Base-by-base conservation (phyloP, 768 basidiomycete species). In the Neoboletus magnificus region DNA sequence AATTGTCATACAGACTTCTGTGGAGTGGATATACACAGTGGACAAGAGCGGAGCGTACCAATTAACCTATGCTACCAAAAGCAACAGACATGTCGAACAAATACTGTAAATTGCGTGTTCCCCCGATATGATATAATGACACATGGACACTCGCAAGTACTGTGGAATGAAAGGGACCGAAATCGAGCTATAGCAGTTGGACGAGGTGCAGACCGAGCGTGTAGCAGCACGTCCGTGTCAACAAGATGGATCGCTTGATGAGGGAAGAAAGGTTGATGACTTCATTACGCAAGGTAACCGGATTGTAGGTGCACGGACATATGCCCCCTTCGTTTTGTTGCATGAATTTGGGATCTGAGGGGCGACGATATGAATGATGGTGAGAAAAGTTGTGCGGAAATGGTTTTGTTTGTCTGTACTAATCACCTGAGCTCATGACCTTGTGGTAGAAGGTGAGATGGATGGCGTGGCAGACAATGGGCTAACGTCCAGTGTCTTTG, bases 401-500 rank as follows among this genome's bases (percentile, higher is more conserved):
- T 6, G 15, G 29, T 11, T 33, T 42, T 5, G 12, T 33, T 42
- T 1, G 10, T 41, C n/a, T 16, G n/a, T 6, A 44, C 41, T 20
- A 5, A 48, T 47, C n/a, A 36, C 43, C 37, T 9, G 30, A 18
- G 37, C 9, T 69, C 55, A 71, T 23, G 55, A 22, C 42, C 43
- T 63, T 27, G 67, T 52, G 12, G 37, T 23, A 23, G 64, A 60
- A 20, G 57, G 42, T 8, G 63, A 43, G 15, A 52, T 48, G 22
- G 59, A 48, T 1, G 49, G 58, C 11, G 57, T 20, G 43, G 55
- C 48, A 12, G 69, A 47, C 33, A 57, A 36, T 13, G 59, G 20
- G 15, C 58, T 51, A n/a, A 48, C 54, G 43, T 49, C 61, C 15
- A 54, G 48, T 5, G 51, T 58, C 41, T 60, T 68, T 12, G 15